Percentiles rank a stretch among this genome's conserved stretches.
phyloP scores from a whole-genome alignment of 2,329 filamentous ascomycete genomes.

The Penicillium sp. region DNA sequence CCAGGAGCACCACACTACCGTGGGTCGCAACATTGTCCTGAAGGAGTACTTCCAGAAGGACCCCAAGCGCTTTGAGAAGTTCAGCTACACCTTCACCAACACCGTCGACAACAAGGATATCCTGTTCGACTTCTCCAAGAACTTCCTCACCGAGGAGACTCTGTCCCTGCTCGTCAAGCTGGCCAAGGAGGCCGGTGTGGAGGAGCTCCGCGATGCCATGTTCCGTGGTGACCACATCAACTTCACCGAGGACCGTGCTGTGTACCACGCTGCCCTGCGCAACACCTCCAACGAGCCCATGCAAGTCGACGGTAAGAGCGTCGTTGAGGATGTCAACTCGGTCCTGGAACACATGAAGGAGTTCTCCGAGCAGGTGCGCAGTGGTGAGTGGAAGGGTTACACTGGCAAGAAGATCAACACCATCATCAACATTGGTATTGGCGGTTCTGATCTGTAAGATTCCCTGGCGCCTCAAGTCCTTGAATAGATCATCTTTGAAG shows the following conservation, averaged over 20 bases:
- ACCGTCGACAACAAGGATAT: constrained; percentile 74
- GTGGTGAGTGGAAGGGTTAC: constrained; percentile 93
- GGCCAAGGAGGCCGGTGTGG: constrained; percentile 81
- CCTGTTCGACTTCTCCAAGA: constrained; percentile 98
- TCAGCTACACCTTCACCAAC: constrained; percentile 78
- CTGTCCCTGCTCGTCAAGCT: constrained; percentile 80
- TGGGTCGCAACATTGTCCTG: constrained; percentile 84
- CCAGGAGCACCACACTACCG: constrained; percentile 78
- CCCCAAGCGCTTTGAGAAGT: constrained; percentile 80
- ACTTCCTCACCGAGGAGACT: constrained; percentile 92
- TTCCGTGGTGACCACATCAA: constrained; percentile 98
- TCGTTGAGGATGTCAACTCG: constrained; percentile 85
- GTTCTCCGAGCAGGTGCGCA: constrained; percentile 91
- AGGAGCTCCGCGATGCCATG: constrained; percentile 94
- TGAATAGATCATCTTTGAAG: neutral
- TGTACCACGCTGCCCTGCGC: constrained; percentile 90
- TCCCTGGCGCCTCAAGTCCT: too few relatives aligned
- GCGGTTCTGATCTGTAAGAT: constrained; percentile 90
- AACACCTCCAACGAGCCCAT: constrained; percentile 77
- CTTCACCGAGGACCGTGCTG: constrained; percentile 93
- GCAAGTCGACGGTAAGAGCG: constrained; percentile 84
- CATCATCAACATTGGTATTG: constrained; percentile 96
- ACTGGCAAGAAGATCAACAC: constrained; percentile 96
- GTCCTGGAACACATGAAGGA: constrained; percentile 97
- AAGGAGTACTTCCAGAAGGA: constrained; percentile 91